Conservation (phyloP, 108 stramenopile species). For the Cylindrotheca fusiformis region DNA sequence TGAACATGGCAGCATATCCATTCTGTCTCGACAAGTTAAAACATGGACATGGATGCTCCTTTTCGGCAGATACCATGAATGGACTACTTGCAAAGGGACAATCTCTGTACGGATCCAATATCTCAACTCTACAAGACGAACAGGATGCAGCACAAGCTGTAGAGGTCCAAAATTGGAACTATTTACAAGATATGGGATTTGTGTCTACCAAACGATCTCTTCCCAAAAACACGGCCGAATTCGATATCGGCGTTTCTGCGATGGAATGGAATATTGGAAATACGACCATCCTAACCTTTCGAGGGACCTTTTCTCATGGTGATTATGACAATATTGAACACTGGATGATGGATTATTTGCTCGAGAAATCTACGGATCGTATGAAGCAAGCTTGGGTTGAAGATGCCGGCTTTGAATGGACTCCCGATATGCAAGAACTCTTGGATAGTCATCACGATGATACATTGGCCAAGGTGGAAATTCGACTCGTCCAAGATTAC, state of each 20-base stretch:
- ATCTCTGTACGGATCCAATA: constrained; percentile 10
- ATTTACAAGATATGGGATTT: neutral
- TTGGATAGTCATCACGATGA: neutral
- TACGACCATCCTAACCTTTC: constrained; percentile 9
- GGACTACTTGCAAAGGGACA: neutral
- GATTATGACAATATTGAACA: constrained; percentile 19
- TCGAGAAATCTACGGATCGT: constrained; percentile 10
- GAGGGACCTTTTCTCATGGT: constrained; percentile 5
- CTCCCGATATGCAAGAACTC: constrained; percentile 7
- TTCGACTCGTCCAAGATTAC: neutral
- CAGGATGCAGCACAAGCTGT: neutral
- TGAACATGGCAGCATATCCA: constrained; percentile 15
- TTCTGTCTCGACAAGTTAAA: constrained; percentile 1
- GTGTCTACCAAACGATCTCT: neutral
- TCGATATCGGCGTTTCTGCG: constrained; percentile 5
- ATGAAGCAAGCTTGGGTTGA: constrained; percentile 10
- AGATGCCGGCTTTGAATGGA: constrained; percentile 10
- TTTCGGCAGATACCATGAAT: neutral
- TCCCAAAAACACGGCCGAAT: constrained; percentile 7
- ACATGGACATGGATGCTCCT: constrained; percentile 1
- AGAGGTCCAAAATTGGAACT: neutral
- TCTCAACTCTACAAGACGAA: constrained; percentile 11
- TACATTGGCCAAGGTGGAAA: neutral
- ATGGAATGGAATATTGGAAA: constrained; percentile 5
- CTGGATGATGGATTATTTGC: constrained; percentile 5